Evolutionary conservation across 2,329 filamentous ascomycete species (phyloP), one percentile per base, ranked within the genome.

Genomic region (Scleromitrula shiraiana): DNA sequence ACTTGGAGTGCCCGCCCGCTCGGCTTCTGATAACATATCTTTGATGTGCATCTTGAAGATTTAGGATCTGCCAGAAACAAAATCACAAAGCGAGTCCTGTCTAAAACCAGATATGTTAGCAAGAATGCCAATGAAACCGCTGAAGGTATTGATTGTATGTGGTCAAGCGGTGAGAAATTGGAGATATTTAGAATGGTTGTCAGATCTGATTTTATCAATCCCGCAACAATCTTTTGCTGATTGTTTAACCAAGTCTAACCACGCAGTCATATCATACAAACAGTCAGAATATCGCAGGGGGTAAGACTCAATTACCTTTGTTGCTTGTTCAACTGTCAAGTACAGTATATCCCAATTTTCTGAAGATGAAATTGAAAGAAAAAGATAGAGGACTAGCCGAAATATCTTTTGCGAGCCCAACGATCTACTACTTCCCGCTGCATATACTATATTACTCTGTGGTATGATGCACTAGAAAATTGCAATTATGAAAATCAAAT

Each of bases 41-140:
- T 84, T 87, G 76, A 98, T 91, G 71, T 97, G 93, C 91, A 98
- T 97, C 56, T 65, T 83, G 76, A 52, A 37, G 46, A 42, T 36
- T 29, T 19, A 36, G 22, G n/a, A 23, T 36, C 17, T 48, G 30
- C 30, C 32, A 48, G 15, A 17, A 10, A 22, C 42, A 36, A 23
- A 14, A 39, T 14, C 12, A 35, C 19, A 39, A 26, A 36, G 20
- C 27, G 15, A 12, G 26, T 24, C 39, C n/a, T n/a, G 49, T 26
- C 36, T 50, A 36, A 35, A 38, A 51, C 49, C 5, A 39, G 27
- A 41, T 44, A n/a, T 32, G 35, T 46, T 24, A 49, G 46, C 32
- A 46, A 46, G 12, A 15, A 36, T 50, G 41, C 36, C 17, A 17
- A 30, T 30, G 26, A 39, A 23, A n/a, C 19, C 15, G 22, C 35